Evolutionary conservation across 495 filamentous ascomycete genomes (phyloP).

Genomic region (Haplographium delicatum): DNA sequence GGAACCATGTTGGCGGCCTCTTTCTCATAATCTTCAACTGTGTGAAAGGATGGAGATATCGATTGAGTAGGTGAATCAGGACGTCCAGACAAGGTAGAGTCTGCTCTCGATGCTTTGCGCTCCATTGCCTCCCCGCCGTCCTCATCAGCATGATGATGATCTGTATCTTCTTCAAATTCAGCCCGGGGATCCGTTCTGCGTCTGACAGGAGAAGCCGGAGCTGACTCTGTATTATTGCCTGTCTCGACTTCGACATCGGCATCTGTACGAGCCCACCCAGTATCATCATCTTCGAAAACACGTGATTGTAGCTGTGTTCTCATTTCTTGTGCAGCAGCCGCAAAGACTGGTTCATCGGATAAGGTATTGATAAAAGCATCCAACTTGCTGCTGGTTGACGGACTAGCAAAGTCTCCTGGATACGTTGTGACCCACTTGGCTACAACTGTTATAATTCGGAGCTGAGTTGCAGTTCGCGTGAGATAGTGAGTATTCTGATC

Average conservation of each 20-base stretch:
- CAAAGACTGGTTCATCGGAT: constrained; percentile 66
- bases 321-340: constrained; percentile 80
- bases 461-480: constrained; percentile 69
- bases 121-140: constrained; percentile 23
- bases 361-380: constrained; percentile 66
- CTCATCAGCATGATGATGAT: constrained; percentile 32
- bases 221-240: constrained; percentile 7
- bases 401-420: constrained; percentile 85
- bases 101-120: constrained; percentile 37
- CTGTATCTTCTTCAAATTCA: constrained; percentile 38
- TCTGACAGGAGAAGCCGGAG: constrained; percentile 16
- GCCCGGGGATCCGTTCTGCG: constrained; percentile 10
- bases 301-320: constrained; percentile 56
- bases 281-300: constrained; percentile 73
- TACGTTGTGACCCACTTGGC: constrained; percentile 87
- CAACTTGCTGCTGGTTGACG: constrained; percentile 64
- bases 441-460: constrained; percentile 75
- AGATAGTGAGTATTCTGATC: constrained; percentile 57
- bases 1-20: constrained; percentile 65
- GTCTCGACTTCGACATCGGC: constrained; percentile 22
- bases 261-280: constrained; percentile 68
- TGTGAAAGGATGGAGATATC: constrained; percentile 44
- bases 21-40: constrained; percentile 67
- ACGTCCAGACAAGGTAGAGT: constrained; percentile 33
- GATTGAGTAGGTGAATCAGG: constrained; percentile 32